These are phyloP conservation scores for Termitomyces titanicus DNA, from an alignment of 768 basidiomycete species.

Conservation along the genomic window DNA sequence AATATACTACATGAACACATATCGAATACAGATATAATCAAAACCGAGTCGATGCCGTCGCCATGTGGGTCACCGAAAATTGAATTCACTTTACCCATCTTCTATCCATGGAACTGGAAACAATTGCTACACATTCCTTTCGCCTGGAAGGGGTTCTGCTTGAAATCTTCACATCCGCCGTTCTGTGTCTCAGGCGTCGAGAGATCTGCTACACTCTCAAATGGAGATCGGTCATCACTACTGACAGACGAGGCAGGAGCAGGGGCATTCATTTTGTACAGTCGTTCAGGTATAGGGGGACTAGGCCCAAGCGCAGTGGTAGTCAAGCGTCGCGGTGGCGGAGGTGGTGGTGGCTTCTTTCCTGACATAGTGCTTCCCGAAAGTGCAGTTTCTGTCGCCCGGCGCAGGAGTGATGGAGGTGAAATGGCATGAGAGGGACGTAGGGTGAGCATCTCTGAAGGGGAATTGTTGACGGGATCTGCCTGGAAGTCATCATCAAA, in stretches of 20 bases:
- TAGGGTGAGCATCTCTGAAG: background rate
- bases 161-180: slow-evolving; percentile 49
- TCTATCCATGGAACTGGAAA: slow-evolving; percentile 45
- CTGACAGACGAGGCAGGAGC: slow-evolving; percentile 33
- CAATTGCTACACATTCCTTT: slow-evolving; percentile 67
- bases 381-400: slow-evolving; percentile 19
- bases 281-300: slow-evolving; percentile 48
- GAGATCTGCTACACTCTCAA: slow-evolving; percentile 59
- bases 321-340: slow-evolving; percentile 53
- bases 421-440: slow-evolving; percentile 5
- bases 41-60: background rate
- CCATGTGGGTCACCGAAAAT: background rate
- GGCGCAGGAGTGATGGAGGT: slow-evolving; percentile 18
- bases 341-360: slow-evolving; percentile 60
- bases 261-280: slow-evolving; percentile 19
- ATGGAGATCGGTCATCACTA: slow-evolving; percentile 53
- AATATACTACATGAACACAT: slow-evolving; percentile 3
- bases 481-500: slow-evolving; percentile 15
- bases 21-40: slow-evolving; percentile 9
- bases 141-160: slow-evolving; percentile 65
- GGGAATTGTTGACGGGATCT: background rate
- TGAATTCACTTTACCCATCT: background rate
- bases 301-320: slow-evolving; percentile 26
- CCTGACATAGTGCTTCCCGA: slow-evolving; percentile 9
- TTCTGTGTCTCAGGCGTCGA: slow-evolving; percentile 16